phyloP scores from a whole-genome alignment of 2,329 filamentous ascomycete genomes.

The Alternaria brassicae region DNA sequence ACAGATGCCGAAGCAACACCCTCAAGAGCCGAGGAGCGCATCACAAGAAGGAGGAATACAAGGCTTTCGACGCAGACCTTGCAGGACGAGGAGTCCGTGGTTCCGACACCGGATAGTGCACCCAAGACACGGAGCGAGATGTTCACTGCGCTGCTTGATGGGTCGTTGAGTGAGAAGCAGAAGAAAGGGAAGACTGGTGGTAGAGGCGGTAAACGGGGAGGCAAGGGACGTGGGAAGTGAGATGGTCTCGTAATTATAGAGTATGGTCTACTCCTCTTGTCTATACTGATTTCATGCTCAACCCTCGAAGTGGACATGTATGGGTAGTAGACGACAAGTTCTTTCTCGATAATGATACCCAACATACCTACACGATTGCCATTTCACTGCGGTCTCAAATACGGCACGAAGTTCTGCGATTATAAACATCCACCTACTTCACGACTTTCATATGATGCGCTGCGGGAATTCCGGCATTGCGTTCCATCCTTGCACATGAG shows the following conservation, averaged over 20 bases:
- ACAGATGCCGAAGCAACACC: conserved; percentile 16
- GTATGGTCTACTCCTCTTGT: too few relatives aligned
- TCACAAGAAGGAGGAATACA: conserved; percentile 8
- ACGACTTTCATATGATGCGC: not conserved
- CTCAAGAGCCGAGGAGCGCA: conserved; percentile 1
- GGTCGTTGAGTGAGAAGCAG: conserved; percentile 20
- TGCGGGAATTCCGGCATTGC: not conserved
- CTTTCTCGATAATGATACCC: not conserved
- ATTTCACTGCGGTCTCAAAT: not conserved
- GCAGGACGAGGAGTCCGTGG: not conserved
- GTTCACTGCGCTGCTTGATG: conserved; percentile 33
- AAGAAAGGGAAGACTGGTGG: conserved; percentile 15
- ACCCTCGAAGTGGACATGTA: too few relatives aligned
- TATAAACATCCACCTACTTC: not conserved
- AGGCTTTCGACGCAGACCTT: conserved; percentile 11
- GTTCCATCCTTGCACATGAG: not conserved
- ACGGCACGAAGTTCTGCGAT: fast-evolving
- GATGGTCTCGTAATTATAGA: too few relatives aligned
- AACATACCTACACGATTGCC: not conserved
- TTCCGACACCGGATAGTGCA: conserved; percentile 11
- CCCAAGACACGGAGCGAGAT: conserved; percentile 36
- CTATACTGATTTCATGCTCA: too few relatives aligned
- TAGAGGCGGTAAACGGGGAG: not conserved
- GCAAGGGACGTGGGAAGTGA: conserved; percentile 1
- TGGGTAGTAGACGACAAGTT: not conserved